phyloP scores from a whole-genome alignment of 331 rosid genomes.

The Telfairia occidentalis region DNA sequence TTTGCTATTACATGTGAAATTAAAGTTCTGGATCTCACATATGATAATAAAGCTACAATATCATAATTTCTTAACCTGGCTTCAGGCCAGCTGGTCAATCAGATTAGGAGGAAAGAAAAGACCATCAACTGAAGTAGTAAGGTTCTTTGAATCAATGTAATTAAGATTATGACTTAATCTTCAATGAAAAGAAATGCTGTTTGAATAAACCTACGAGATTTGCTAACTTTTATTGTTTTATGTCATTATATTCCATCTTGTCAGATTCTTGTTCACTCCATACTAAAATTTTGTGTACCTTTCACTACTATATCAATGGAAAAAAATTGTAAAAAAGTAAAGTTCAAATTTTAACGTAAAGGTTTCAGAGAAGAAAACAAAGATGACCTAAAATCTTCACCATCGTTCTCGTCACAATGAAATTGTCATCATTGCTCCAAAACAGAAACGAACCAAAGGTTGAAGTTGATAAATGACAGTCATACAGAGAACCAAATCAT shows the following conservation, averaged over 20 bases:
- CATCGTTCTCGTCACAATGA: neutral
- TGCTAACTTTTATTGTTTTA: neutral
- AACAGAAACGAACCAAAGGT: neutral
- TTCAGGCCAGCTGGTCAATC: neutral
- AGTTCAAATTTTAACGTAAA: neutral
- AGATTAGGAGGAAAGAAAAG: neutral
- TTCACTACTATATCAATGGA: neutral
- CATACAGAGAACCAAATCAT: neutral
- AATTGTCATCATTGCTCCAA: neutral
- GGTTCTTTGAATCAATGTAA: neutral
- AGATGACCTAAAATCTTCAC: neutral
- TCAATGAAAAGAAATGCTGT: neutral
- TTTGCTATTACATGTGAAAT: neutral
- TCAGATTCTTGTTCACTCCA: neutral
- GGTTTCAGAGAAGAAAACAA: neutral
- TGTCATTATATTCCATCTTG: neutral
- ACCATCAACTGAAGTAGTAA: neutral
- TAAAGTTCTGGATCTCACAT: neutral
- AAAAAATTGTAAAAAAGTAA: neutral
- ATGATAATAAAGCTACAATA: neutral
- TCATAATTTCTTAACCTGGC: neutral
- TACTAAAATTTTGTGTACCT: neutral
- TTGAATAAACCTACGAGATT: neutral
- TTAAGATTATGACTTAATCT: neutral
- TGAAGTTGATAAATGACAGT: neutral